Evolutionary conservation across 768 basidiomycete genomes (phyloP).

Genomic region (Ephemerocybe angulata): DNA sequence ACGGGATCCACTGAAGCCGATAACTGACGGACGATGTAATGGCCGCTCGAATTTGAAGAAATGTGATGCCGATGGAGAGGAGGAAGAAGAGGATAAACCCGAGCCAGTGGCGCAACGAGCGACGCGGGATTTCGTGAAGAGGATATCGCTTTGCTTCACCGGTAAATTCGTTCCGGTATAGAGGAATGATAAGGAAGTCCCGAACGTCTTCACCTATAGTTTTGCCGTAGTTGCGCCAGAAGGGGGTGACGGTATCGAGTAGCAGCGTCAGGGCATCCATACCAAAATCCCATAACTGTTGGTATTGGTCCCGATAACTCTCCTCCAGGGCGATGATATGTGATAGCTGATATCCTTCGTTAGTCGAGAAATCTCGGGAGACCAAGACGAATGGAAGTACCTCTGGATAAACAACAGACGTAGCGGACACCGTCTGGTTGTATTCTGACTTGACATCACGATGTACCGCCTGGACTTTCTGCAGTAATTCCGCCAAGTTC

Average conservation of each 20-base stretch:
- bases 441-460: slow-evolving; percentile 58
- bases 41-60: slow-evolving; percentile 59
- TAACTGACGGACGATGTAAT: slow-evolving; percentile 51
- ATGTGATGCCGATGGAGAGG: slow-evolving; percentile 42
- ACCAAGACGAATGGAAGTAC: slow-evolving; percentile 31
- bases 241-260: slow-evolving; percentile 71
- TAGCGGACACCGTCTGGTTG: slow-evolving; percentile 60
- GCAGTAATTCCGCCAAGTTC: slow-evolving; percentile 46
- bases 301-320: slow-evolving; percentile 75
- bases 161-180: slow-evolving; percentile 82
- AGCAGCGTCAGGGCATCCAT: slow-evolving; percentile 75
- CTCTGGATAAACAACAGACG: slow-evolving; percentile 77
- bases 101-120: slow-evolving; percentile 68
- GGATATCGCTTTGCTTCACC: slow-evolving; percentile 69
- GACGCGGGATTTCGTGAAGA: slow-evolving; percentile 53
- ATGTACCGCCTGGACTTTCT: slow-evolving; percentile 54
- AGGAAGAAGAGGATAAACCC: slow-evolving; percentile 52
- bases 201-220: slow-evolving; percentile 77
- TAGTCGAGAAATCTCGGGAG: background rate
- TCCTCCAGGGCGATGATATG: slow-evolving; percentile 69
- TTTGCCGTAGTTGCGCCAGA: slow-evolving; percentile 80
- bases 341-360: slow-evolving; percentile 50
- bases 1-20: slow-evolving; percentile 54
- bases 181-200: slow-evolving; percentile 77
- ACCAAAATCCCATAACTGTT: slow-evolving; percentile 78